Conservation (phyloP, 2,329 filamentous ascomycete genomes). For the Exophiala alcalophila region DNA sequence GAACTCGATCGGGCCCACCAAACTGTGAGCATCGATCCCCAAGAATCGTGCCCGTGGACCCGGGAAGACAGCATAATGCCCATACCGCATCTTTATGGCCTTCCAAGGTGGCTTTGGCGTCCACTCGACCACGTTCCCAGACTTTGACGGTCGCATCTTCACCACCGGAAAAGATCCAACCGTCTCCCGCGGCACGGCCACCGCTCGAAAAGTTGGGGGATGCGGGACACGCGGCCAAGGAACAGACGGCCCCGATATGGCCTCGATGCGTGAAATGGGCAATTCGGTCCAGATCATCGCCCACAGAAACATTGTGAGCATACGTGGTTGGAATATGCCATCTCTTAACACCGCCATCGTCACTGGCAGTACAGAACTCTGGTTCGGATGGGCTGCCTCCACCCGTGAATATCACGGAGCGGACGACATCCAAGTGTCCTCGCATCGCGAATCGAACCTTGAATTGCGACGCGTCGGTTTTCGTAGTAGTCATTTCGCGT, state of each 20-base stretch:
- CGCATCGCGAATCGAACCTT: slow-evolving; percentile 89
- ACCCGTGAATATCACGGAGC: slow-evolving; percentile 93
- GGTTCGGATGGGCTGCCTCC: slow-evolving; percentile 93
- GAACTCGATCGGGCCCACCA: slow-evolving; percentile 77
- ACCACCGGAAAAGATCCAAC: slow-evolving; percentile 97
- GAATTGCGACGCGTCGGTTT: slow-evolving; percentile 72
- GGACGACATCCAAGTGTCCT: slow-evolving; percentile 89
- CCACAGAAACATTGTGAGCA: slow-evolving; percentile 51
- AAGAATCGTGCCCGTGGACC: slow-evolving; percentile 76
- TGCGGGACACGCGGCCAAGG: slow-evolving; percentile 79
- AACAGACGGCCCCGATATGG: slow-evolving; percentile 85
- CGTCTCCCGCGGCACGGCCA: slow-evolving; percentile 82
- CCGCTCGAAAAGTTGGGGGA: slow-evolving; percentile 86
- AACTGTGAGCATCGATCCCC: slow-evolving; percentile 67
- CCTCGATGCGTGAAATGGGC: slow-evolving; percentile 95
- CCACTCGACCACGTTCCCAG: slow-evolving; percentile 91
- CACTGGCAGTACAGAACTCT: slow-evolving; percentile 92
- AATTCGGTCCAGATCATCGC: slow-evolving; percentile 81
- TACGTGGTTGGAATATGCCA: slow-evolving; percentile 86
- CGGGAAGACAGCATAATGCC: slow-evolving; percentile 88
- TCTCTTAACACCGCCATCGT: slow-evolving; percentile 92
- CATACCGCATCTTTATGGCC: slow-evolving; percentile 95
- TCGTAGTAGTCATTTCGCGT: slow-evolving; percentile 48
- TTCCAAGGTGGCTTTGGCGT: slow-evolving; percentile 90
- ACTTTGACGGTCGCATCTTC: slow-evolving; percentile 90